Conservation (phyloP, 768 basidiomycete genomes). For the Suillus weaverae region DNA sequence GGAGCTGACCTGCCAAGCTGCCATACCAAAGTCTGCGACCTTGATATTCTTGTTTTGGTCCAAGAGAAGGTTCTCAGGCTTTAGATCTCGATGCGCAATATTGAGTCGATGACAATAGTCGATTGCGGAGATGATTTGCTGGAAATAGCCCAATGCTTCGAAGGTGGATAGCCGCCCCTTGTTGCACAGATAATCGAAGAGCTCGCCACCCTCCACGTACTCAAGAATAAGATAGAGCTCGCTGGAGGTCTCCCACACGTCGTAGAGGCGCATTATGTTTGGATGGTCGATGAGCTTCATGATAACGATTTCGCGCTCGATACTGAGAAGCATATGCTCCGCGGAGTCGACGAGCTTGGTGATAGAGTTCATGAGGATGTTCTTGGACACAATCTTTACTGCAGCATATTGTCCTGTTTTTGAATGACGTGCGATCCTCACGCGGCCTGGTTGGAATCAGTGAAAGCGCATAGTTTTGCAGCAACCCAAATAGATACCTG, state of each 20-base stretch:
- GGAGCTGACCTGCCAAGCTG: conserved; percentile 77
- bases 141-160: conserved; percentile 86
- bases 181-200: conserved; percentile 88
- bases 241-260: conserved; percentile 93
- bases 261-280: conserved; percentile 91
- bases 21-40: conserved; percentile 98
- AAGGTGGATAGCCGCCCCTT: conserved; percentile 66
- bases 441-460: conserved; percentile 60
- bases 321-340: conserved; percentile 74
- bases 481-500: conserved; percentile 47
- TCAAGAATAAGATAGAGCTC: conserved; percentile 92
- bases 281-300: conserved; percentile 98
- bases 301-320: conserved; percentile 93
- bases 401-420: conserved; percentile 89
- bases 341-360: conserved; percentile 69
- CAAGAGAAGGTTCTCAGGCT: conserved; percentile 91
- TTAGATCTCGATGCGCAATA: conserved; percentile 91
- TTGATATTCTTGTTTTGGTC: conserved; percentile 86
- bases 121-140: conserved; percentile 89
- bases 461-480: background rate
- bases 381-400: conserved; percentile 91
- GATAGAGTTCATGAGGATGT: conserved; percentile 60
- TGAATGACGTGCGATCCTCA: conserved; percentile 85
- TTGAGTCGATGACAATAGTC: conserved; percentile 95
- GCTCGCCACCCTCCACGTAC: conserved; percentile 92